phyloP scores from a whole-genome alignment of 768 basidiomycete species.

The Myochromella boudieri region DNA sequence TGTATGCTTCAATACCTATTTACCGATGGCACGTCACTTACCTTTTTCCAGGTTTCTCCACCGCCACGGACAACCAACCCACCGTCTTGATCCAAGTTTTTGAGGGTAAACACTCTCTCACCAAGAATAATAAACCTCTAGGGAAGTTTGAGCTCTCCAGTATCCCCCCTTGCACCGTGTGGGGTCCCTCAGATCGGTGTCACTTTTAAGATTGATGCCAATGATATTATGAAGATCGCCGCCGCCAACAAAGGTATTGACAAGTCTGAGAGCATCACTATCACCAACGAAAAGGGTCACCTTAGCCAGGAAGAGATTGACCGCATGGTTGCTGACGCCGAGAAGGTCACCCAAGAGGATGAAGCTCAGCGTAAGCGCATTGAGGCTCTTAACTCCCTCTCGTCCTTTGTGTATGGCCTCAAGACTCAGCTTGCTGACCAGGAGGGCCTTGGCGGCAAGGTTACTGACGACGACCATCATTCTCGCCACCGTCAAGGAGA shows the following conservation, averaged over 20 bases:
- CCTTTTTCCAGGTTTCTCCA: too few species aligned
- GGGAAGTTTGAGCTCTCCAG: conserved; percentile 93
- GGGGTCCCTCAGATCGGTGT: too few species aligned
- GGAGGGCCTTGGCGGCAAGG: conserved; percentile 73
- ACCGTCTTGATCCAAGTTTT: too few species aligned
- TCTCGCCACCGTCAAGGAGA: conserved; percentile 58
- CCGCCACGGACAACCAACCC: too few species aligned
- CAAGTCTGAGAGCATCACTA: conserved; percentile 87
- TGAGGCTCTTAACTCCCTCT: too few species aligned
- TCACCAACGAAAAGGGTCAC: conserved; percentile 97
- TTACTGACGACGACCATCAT: conserved; percentile 56
- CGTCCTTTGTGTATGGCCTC: too few species aligned
- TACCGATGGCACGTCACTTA: conserved; percentile 22
- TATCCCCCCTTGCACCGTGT: conserved; percentile 94
- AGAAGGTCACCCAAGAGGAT: conserved; percentile 42
- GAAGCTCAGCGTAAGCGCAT: too few species aligned
- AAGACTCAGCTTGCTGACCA: too few species aligned
- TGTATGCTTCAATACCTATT: conserved; percentile 40
- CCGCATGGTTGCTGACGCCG: too few species aligned
- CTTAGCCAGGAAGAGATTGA: conserved; percentile 55
- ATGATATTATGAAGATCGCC: conserved; percentile 93
- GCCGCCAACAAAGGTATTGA: conserved; percentile 95
- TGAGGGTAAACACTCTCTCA: conserved; percentile 95
- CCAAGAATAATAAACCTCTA: conserved; percentile 98
- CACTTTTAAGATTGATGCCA: too few species aligned